A percentile compares a stretch with the other conserved stretches of the same genome.
These are phyloP conservation scores for Grosmannia huntii DNA, from an alignment of 2,329 filamentous ascomycete species.

Conservation along the genomic window DNA sequence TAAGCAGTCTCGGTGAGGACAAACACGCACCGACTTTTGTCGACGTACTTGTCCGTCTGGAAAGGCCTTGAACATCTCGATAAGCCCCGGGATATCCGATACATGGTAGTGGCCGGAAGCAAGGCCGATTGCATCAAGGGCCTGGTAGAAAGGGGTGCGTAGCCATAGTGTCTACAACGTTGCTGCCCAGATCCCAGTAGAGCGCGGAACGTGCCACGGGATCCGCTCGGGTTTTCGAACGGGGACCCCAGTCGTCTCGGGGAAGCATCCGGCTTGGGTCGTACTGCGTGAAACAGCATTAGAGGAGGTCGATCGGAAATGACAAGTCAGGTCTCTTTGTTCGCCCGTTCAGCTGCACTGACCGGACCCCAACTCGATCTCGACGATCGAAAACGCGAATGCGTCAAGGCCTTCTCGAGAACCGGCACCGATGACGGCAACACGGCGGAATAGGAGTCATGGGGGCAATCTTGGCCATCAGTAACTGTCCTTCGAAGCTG, in stretches of 20 bases:
- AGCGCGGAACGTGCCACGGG: constrained; percentile 1
- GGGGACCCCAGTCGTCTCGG: no score
- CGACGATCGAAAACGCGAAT: no score
- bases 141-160: constrained; percentile 9
- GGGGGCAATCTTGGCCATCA: not conserved
- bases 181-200: constrained; percentile 5
- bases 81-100: constrained; percentile 21
- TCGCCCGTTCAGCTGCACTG: no score
- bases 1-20: no score
- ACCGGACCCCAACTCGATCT: no score
- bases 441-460: not conserved
- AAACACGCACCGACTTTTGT: no score
- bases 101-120: constrained; percentile 28
- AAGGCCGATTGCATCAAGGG: constrained; percentile 26
- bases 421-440: constrained; percentile 7
- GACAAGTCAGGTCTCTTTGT: no score
- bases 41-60: no score
- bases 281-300: no score
- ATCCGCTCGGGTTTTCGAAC: constrained; percentile 1
- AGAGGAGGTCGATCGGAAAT: no score
- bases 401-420: constrained; percentile 1
- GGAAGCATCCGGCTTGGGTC: no score
- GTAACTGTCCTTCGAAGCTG: no score
- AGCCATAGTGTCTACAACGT: constrained; percentile 10
- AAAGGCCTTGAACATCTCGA: not conserved